These are phyloP conservation scores for Xylaria intraflava DNA, from an alignment of 495 filamentous ascomycete species.

Conservation along the genomic window DNA sequence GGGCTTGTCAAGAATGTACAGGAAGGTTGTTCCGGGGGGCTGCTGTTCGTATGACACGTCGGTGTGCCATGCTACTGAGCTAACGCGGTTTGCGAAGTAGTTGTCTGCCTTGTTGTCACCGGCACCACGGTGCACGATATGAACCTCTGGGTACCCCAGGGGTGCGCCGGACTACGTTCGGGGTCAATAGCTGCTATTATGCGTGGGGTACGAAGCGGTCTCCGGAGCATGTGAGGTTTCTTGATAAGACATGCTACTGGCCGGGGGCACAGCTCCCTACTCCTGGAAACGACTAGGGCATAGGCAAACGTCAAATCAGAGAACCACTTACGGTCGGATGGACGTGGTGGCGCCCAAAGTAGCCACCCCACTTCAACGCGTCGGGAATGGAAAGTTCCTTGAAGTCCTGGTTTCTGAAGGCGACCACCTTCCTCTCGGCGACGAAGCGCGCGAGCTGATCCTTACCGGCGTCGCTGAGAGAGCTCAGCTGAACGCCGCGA, in stretches of 20 bases:
- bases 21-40: constrained; percentile 78
- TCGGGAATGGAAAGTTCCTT: constrained; percentile 64
- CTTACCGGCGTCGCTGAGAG: constrained; percentile 59
- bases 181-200: not conserved
- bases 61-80: constrained; percentile 71
- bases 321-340: constrained; percentile 51
- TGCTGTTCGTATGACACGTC: constrained; percentile 80
- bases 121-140: constrained; percentile 69
- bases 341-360: constrained; percentile 81
- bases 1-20: constrained; percentile 75
- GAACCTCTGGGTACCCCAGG: constrained; percentile 63
- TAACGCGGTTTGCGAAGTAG: constrained; percentile 59
- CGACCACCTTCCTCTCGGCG: constrained; percentile 72
- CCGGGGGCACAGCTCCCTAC: too few relatives aligned
- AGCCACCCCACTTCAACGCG: constrained; percentile 62
- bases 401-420: constrained; percentile 74
- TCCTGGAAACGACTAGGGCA: not conserved
- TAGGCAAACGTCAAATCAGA: not conserved
- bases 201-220: not conserved
- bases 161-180: constrained; percentile 53
- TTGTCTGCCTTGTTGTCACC: constrained; percentile 51
- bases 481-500: constrained; percentile 66
- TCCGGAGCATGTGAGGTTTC: not conserved
- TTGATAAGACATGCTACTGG: too few relatives aligned
- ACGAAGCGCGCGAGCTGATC: constrained; percentile 76